Evolutionary conservation across 2,329 filamentous ascomycete species (phyloP), one percentile per base, ranked within the genome.

Genomic region (Colletotrichum sp.): DNA sequence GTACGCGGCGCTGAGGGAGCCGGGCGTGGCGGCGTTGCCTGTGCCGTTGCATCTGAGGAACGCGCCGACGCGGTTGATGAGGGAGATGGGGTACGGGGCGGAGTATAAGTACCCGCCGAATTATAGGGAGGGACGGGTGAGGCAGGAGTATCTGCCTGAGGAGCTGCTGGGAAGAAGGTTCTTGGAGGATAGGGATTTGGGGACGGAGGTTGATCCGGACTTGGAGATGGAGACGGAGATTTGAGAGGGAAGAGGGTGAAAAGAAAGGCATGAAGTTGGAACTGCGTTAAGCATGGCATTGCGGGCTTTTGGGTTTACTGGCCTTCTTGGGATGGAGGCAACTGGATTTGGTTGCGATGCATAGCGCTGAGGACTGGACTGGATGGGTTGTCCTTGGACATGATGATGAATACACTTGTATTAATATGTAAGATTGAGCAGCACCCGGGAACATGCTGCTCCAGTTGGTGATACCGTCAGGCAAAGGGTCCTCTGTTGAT

Each of bases 71-170:
- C 91, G 93, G 79, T 83, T 99, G 78, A 98, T 99, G 96, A 95
- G 96, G 80, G 96, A 98, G 79, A 87, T 99, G 79, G 96, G 95
- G 0, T 98, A 96, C 81, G 96, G 96, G 1, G 93, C 92, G 66
- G 95, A 96, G 83, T 99, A 99, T 85, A 99, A 99, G 85, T 99
- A 99, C 82, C 98, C 98, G 79, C 97, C 97, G 0, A 95, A 98
- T 79, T 99, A 96, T 81, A 86, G 91, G 67, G 92, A 96, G 76
- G 97, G 97, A 0, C 91, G 87, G 79, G 96, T 99, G 1, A 90
- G 88, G 78, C 97, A 99, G 86, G 94, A 96, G 28, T 99, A 99
- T 84, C 85, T 99, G n/a, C 97, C 97, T 0, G 93, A 95, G 13
- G 90, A 91, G 71, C 84, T 99, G 9, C 83, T 88, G 44, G 95